Conservation (phyloP, 2,329 filamentous ascomycete genomes). For the Xylariaceae sp. region DNA sequence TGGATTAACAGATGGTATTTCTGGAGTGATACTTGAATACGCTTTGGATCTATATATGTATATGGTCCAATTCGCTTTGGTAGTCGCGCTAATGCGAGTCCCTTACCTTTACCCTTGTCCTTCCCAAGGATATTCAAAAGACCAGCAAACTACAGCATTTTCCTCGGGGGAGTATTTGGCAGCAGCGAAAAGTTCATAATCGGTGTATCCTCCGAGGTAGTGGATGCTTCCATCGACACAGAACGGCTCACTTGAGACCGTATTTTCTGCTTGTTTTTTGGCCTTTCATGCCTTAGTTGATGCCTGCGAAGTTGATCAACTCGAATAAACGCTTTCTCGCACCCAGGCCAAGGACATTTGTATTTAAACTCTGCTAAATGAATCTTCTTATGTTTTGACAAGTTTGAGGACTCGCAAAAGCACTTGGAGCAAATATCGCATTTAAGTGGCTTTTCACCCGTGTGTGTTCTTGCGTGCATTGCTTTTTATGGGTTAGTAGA, state of each 20-base stretch:
- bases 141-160: slow-evolving; percentile 2
- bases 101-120: no score
- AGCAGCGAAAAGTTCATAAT: neutral
- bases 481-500: slow-evolving; percentile 51
- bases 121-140: no score
- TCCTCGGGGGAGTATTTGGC: neutral
- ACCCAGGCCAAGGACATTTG: slow-evolving; percentile 54
- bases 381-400: slow-evolving; percentile 69
- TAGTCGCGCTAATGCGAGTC: no score
- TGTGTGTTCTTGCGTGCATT: slow-evolving; percentile 72
- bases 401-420: slow-evolving; percentile 70
- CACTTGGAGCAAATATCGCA: slow-evolving; percentile 64
- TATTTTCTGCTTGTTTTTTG: slow-evolving; percentile 32
- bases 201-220: slow-evolving; percentile 6
- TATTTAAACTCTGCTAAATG: slow-evolving; percentile 60
- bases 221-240: neutral
- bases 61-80: no score
- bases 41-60: no score
- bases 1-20: no score
- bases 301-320: slow-evolving; percentile 64
- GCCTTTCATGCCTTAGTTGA: slow-evolving; percentile 50
- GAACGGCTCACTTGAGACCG: neutral
- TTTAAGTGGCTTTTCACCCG: slow-evolving; percentile 65
- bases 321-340: slow-evolving; percentile 63
- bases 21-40: no score